Conservation (phyloP, 352 stramenopile genomes). For the Elongisporangium undulatum region DNA sequence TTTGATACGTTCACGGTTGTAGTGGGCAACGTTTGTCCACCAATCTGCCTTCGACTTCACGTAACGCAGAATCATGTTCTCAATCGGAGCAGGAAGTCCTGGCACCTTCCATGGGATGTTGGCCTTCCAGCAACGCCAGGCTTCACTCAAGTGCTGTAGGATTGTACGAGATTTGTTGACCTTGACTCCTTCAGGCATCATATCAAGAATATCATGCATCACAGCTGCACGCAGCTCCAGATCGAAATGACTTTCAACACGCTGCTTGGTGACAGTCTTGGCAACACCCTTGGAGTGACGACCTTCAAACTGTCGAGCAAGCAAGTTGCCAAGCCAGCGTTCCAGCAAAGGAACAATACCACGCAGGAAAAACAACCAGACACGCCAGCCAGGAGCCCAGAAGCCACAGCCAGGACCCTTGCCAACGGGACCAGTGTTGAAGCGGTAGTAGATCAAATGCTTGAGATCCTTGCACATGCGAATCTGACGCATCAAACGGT, state of each 20-base stretch:
- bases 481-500: constrained; percentile 95
- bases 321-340: constrained; percentile 98
- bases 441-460: constrained; percentile 99
- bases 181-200: constrained; percentile 99
- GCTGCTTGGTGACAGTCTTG: constrained; percentile 99
- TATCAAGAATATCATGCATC: constrained; percentile 99
- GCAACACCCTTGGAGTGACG: constrained; percentile 98
- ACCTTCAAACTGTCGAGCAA: constrained; percentile 99
- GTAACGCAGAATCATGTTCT: constrained; percentile 99
- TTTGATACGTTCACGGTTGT: constrained; percentile 99
- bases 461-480: constrained; percentile 99
- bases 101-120: constrained; percentile 99
- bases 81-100: constrained; percentile 97
- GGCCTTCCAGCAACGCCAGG: constrained; percentile 98
- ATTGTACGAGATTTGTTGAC: constrained; percentile 99
- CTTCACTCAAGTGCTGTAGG: constrained; percentile 98
- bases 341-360: constrained; percentile 98
- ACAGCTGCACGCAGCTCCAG: constrained; percentile 98
- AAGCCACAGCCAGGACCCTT: constrained; percentile 99
- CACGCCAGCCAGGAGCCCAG: constrained; percentile 98
- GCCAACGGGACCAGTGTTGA: constrained; percentile 99
- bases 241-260: constrained; percentile 99
- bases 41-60: constrained; percentile 99
- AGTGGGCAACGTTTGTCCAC: constrained; percentile 99
- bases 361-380: constrained; percentile 99